Evolutionary conservation across 2,329 filamentous ascomycete species (phyloP), one percentile per base, ranked within the genome.

Genomic region (Calonectria crousiana): DNA sequence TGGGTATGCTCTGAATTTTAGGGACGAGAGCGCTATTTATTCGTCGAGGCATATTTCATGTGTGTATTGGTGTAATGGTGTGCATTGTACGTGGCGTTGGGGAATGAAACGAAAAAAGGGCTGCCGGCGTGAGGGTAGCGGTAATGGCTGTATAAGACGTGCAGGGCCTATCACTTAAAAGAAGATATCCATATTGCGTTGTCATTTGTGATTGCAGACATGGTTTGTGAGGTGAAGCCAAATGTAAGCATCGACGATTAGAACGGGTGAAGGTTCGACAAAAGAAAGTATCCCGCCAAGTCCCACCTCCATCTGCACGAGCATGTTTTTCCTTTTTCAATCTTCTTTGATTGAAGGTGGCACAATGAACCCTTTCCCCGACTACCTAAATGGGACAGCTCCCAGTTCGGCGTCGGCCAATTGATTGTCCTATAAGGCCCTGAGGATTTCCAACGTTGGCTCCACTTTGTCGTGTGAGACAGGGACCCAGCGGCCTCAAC

Each of bases 341-440:
- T 26, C n/a, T 23, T 38, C 32, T 28, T 18, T 28, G 52, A 36
- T 47, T 47, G 38, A 47, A 47, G 32, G 13, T 34, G 32, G 23
- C 58, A 58, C 53, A 53, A 18, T 23, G 26, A 28, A 16, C 41
- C 64, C 34, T 34, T 47, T 34, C 20, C 30, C 20, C 10, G 28
- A 38, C 23, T 64, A 11, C 56, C 32, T 13, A 51, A 58, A 66
- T 34, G 16, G 41, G 28, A 58, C 30, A 52, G 62, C 41, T 52
- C 28, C 30, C 30, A 60, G 16, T 34, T 64, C 69, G 75, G 75
- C 70, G 64, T 72, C 58, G 72, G 74, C 71, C 58, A 66, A 74
- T 73, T 76, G 18, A 74, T 75, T 74, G 76, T 58, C 78, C 78
- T 80, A 78, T 80, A 58, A 75, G 70, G 75, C 74, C 53, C 34